phyloP scores from a whole-genome alignment of 148 eudicot genomes.

The Cornus florida region DNA sequence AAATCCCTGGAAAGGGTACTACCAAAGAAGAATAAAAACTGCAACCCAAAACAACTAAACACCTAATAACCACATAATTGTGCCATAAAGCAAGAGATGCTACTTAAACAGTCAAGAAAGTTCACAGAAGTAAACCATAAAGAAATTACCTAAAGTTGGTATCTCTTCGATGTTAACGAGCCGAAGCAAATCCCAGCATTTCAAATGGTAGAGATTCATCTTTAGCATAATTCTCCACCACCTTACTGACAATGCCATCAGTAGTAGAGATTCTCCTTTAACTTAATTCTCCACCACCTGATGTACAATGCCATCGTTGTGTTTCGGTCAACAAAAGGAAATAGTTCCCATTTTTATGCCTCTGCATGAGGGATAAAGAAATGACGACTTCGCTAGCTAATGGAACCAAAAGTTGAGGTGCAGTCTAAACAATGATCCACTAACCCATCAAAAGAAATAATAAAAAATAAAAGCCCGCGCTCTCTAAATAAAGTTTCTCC shows the following conservation, averaged over 20 bases:
- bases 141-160: conserved; percentile 13
- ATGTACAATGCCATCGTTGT: conserved; percentile 15
- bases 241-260: conserved; percentile 5
- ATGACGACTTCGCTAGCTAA: conserved; percentile 8
- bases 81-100: neutral
- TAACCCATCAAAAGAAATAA: conserved; percentile 23
- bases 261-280: conserved; percentile 11
- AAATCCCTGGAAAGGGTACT: neutral
- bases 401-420: conserved; percentile 23
- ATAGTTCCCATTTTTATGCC: conserved; percentile 20
- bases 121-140: neutral
- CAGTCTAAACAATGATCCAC: conserved; percentile 17
- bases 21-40: neutral
- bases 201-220: too few relatives aligned
- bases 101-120: neutral
- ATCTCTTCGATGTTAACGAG: neutral
- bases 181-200: too few relatives aligned
- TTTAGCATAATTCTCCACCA: neutral
- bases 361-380: conserved; percentile 18
- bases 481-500: conserved; percentile 30
- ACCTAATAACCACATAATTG: neutral
- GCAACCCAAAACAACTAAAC: neutral
- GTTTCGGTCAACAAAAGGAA: conserved; percentile 14
- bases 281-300: conserved; percentile 20
- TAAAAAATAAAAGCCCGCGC: conserved; percentile 30